Percentiles rank a stretch among this genome's conserved stretches.
Conservation (phyloP, 805 yeast genomes). For the Candida taoyuanica region DNA sequence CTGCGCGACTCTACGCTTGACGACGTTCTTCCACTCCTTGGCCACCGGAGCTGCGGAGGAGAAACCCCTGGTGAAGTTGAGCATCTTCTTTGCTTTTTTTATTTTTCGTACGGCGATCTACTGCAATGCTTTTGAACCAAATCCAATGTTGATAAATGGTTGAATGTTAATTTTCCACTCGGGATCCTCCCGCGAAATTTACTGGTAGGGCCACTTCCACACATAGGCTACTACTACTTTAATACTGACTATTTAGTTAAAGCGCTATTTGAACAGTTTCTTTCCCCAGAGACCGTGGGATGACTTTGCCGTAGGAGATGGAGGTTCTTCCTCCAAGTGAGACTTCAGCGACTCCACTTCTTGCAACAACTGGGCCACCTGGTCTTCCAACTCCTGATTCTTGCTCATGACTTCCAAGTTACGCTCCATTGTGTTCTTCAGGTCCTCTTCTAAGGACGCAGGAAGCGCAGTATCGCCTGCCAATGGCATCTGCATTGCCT, state of each 20-base stretch:
- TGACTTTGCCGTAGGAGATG: conserved; percentile 3
- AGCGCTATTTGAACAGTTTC: conserved; percentile 19
- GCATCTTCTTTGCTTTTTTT: conserved; percentile 11
- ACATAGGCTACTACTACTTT: no score
- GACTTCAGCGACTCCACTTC: conserved; percentile 35
- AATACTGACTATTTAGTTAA: no score
- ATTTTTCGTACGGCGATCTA: no score
- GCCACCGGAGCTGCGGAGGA: conserved; percentile 13
- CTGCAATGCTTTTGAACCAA: no score
- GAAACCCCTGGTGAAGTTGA: conserved; percentile 20
- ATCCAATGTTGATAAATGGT: no score
- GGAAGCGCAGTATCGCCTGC: conserved; percentile 33
- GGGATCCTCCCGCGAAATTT: no score
- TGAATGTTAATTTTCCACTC: no score
- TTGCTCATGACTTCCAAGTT: conserved; percentile 63
- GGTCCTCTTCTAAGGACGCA: conserved; percentile 43
- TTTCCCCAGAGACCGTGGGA: conserved; percentile 20
- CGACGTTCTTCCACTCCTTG: conserved; percentile 41
- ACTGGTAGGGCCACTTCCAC: no score
- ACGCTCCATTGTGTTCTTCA: conserved; percentile 54
- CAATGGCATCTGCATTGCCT: conserved; percentile 27
- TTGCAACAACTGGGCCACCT: conserved; percentile 38
- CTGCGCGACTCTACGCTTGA: conserved; percentile 41
- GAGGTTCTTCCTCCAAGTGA: conserved; percentile 9
- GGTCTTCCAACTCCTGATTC: conserved; percentile 53